phyloP scores from a whole-genome alignment of 768 basidiomycete genomes.

The Collybiopsis confluens region DNA sequence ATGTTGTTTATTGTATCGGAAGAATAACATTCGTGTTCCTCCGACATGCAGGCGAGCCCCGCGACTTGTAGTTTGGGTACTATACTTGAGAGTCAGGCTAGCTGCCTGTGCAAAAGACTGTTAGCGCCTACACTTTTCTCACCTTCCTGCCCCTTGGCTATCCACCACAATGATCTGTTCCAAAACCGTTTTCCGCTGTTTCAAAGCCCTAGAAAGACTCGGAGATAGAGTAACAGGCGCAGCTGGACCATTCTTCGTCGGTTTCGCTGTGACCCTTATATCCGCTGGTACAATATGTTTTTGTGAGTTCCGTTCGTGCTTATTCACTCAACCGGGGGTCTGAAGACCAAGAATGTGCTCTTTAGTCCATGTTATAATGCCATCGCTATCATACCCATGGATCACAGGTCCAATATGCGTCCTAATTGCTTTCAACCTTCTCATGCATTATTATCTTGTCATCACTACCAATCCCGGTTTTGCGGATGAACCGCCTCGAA shows the following conservation, averaged over 20 bases:
- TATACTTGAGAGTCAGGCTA: too few relatives aligned
- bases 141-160: too few relatives aligned
- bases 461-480: slow-evolving; percentile 80
- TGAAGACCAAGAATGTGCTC: too few relatives aligned
- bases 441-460: slow-evolving; percentile 81
- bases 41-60: too few relatives aligned
- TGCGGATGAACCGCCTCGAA: slow-evolving; percentile 51
- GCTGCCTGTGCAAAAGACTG: too few relatives aligned
- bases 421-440: slow-evolving; percentile 74
- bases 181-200: slow-evolving; percentile 45
- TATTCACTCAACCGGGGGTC: too few relatives aligned
- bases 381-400: slow-evolving; percentile 54
- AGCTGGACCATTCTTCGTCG: slow-evolving; percentile 88
- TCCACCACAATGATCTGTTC: slow-evolving; percentile 45
- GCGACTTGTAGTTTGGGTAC: too few relatives aligned
- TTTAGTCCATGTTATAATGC: slow-evolving; percentile 76
- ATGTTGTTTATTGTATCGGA: too few relatives aligned
- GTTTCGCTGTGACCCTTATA: slow-evolving; percentile 73
- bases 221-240: slow-evolving; percentile 84
- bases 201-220: slow-evolving; percentile 59
- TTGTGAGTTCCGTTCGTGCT: slow-evolving; percentile 49
- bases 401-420: slow-evolving; percentile 64
- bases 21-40: too few relatives aligned
- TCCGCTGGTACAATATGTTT: slow-evolving; percentile 68
- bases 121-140: too few relatives aligned